Conservation (phyloP, 768 basidiomycete species). For the Auricularia sp. region DNA sequence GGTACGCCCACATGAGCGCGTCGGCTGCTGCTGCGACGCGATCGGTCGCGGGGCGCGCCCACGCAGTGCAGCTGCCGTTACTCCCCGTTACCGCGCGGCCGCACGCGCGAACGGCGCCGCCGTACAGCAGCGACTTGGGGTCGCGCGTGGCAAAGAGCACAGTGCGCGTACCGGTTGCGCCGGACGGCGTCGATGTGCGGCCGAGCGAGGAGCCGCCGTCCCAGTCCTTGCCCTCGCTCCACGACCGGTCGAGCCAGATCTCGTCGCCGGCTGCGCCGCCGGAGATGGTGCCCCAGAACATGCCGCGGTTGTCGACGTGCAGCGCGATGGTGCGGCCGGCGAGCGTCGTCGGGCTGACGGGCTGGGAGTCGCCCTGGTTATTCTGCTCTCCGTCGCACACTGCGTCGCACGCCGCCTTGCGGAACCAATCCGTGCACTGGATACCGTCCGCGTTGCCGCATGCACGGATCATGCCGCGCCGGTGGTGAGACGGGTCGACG, state of each 20-base stretch:
- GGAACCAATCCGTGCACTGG: background rate
- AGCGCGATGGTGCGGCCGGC: background rate
- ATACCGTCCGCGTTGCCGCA: background rate
- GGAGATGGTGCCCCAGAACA: background rate
- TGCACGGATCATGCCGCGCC: background rate
- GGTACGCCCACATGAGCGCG: background rate
- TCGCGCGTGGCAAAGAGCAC: background rate
- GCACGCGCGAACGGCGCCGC: background rate
- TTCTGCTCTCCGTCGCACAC: background rate
- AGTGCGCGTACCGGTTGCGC: background rate
- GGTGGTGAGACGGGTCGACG: background rate
- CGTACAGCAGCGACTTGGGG: background rate
- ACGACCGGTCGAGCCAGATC: background rate
- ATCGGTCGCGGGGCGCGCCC: background rate
- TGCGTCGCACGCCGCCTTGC: background rate
- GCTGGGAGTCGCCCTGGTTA: background rate
- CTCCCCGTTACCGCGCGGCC: background rate
- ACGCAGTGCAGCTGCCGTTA: background rate
- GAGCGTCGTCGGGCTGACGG: background rate
- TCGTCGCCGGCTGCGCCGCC: background rate
- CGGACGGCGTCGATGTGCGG: background rate
- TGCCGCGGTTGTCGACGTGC: background rate
- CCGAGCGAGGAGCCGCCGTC: background rate
- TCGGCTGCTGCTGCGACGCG: background rate
- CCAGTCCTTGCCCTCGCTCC: background rate